Base-by-base conservation (phyloP, 495 filamentous ascomycete genomes). In the Annulohypoxylon nitens region DNA sequence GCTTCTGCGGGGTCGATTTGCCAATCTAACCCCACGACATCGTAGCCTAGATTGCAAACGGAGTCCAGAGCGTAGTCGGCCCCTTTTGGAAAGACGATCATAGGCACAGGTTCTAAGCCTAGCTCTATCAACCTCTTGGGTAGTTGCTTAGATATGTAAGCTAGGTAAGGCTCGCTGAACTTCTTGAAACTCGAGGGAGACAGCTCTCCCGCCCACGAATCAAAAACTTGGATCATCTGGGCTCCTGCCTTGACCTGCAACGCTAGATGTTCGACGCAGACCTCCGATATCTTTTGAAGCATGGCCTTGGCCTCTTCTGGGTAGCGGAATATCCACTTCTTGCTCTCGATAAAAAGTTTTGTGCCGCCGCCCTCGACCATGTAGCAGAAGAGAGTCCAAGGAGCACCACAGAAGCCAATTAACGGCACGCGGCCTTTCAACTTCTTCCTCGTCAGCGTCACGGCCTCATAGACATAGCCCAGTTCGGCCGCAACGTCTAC, bases 31-130 rank as follows among this genome's bases (percentile, higher is more conserved):
- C 97, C 92, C 58, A 99, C 91, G 34, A 97, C 93, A 71, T 98
- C 90, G 82, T 98, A 99, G 11, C 93, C 94, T 20, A 93, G 89
- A 74, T 93, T 84, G 81, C 95, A 97, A 12, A 95, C 87, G 11
- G 92, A 90, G 70, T 97, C 93, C 34, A 99, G 84, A 3, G 93
- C 94, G 81, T 95, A 97, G 93, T 96, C 97, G n/a, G 96, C 95
- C 3, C 96, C 96, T 83, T 99, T 99, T n/a, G 96, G 94, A 80
- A 99, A 99, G 14, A 98, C 93, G n/a, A 93, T 96, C 96, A 99
- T 98, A 1, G 96, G 96, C 2, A 98, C 97, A 4, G 83, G 84
- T 63, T 94, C 91, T 51, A 94, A 77, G 0, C 89, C 89, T 75
- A 97, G 83, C 80, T 93, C 91, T 67, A 83, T 81, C 71, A 99